Conservation (phyloP, 352 stramenopile genomes). For the Phytophthora foliorum region DNA sequence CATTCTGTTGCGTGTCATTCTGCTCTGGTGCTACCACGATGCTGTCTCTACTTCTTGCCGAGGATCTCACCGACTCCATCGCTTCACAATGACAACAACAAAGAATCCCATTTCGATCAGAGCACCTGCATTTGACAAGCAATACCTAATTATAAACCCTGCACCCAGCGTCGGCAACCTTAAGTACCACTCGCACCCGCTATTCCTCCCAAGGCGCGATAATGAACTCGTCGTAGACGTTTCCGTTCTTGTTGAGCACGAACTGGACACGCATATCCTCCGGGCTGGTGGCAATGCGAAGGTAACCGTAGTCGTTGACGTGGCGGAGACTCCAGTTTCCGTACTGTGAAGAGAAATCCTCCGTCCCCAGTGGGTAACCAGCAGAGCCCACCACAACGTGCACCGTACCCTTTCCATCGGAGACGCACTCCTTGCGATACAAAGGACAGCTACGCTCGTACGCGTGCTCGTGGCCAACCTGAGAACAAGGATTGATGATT, state of each 20-base stretch:
- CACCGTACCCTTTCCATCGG: constrained; percentile 64
- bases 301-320: constrained; percentile 74
- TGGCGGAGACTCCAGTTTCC: constrained; percentile 77
- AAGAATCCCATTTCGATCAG: background rate
- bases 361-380: constrained; percentile 61
- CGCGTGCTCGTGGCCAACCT: constrained; percentile 91
- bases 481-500: constrained; percentile 6
- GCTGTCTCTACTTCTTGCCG: constrained; percentile 19
- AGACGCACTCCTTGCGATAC: constrained; percentile 68
- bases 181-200: background rate
- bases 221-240: constrained; percentile 69
- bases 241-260: constrained; percentile 75
- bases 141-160: constrained; percentile 40
- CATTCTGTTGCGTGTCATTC: constrained; percentile 14
- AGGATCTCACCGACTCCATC: constrained; percentile 22
- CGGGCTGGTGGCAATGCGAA: constrained; percentile 54
- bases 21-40: constrained; percentile 19
- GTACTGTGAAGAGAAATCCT: constrained; percentile 64
- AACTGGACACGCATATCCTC: constrained; percentile 68
- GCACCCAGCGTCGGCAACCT: constrained; percentile 3
- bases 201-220: constrained; percentile 41
- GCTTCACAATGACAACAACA: constrained; percentile 5
- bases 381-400: constrained; percentile 86
- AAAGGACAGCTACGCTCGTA: constrained; percentile 91
- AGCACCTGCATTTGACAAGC: constrained; percentile 22